Conservation (phyloP, 257 asterid genomes). For the Nicotiana tabacum region DNA sequence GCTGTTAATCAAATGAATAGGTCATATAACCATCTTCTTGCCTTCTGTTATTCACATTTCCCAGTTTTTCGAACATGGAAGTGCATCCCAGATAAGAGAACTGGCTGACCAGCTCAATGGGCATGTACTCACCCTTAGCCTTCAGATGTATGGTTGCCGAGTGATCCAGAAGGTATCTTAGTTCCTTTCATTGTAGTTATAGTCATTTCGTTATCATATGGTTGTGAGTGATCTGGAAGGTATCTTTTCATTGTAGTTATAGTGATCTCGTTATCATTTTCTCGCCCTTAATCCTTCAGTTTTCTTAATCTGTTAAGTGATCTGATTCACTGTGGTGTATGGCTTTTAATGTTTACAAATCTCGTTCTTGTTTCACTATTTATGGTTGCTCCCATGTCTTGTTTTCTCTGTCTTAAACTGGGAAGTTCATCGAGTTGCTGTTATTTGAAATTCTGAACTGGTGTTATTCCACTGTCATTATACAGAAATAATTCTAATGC, state of each 20-base stretch:
- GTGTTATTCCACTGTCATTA: background rate
- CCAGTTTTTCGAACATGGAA: conserved; percentile 86
- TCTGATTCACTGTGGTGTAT: background rate
- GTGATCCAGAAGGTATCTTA: conserved; percentile 75
- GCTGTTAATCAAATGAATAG: background rate
- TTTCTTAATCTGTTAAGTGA: too few species aligned
- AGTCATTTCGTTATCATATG: conserved; percentile 25
- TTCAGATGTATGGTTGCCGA: conserved; percentile 89
- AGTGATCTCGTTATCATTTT: background rate
- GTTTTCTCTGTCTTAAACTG: background rate
- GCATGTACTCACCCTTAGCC: conserved; percentile 72
- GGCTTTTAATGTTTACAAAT: background rate
- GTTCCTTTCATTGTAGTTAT: background rate
- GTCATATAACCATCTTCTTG: conserved; percentile 4
- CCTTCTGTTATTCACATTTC: conserved; percentile 4
- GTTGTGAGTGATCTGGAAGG: conserved; percentile 90
- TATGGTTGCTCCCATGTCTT: background rate
- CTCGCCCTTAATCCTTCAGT: background rate
- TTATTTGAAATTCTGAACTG: background rate
- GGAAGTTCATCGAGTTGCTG: background rate
- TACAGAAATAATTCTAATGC: background rate
- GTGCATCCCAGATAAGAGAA: conserved; percentile 53
- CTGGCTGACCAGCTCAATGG: conserved; percentile 64
- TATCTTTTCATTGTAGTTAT: conserved; percentile 13
- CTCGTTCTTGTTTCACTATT: background rate